Conservation (phyloP, 73 alveolate genomes). For the Stentor roeselii region DNA sequence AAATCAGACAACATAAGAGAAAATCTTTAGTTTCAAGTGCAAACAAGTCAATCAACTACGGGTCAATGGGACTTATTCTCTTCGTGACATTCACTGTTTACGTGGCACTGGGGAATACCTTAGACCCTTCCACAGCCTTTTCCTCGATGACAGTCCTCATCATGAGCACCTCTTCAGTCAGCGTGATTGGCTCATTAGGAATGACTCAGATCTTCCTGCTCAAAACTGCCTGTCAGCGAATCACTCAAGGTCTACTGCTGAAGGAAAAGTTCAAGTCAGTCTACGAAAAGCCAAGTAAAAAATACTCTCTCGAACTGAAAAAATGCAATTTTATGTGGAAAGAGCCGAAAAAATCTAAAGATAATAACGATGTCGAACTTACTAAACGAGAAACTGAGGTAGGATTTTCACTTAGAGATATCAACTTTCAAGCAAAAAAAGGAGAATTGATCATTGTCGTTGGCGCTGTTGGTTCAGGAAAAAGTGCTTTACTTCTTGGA, state of each 20-base stretch:
- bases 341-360: not conserved
- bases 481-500: slow-evolving; percentile 40
- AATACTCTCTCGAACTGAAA: not conserved
- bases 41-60: not conserved
- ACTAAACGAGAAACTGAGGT: not conserved
- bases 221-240: not conserved
- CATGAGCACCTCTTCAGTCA: not conserved
- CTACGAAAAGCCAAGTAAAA: not conserved
- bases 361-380: not conserved
- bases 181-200: not conserved
- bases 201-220: not conserved
- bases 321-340: not conserved
- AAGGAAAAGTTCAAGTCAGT: not conserved
- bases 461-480: slow-evolving; percentile 48
- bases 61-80: not conserved
- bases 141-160: not conserved
- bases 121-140: not conserved
- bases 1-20: not conserved
- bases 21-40: not conserved
- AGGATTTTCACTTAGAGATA: not conserved
- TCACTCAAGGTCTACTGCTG: not conserved
- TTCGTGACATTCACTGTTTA: not conserved
- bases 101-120: not conserved
- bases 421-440: not conserved
- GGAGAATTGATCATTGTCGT: not conserved